Evolutionary conservation across 2,329 filamentous ascomycete genomes (phyloP), one percentile per base, ranked within the genome.

Genomic region (Coleophoma eucalyptorum): DNA sequence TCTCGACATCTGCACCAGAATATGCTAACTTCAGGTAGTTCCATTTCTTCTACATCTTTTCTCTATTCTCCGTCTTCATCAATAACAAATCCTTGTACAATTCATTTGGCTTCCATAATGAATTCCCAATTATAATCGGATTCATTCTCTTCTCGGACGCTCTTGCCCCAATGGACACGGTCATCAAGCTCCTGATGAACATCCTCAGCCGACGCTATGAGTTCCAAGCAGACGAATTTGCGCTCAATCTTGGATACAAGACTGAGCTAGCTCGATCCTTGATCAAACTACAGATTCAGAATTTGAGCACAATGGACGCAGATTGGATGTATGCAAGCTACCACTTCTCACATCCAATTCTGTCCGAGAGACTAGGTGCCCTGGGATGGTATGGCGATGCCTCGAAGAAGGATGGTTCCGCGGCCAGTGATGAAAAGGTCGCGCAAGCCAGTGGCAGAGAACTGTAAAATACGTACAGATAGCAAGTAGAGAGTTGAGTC

Each of bases 241-340:
- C 93, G 51, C 80, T 86, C 60, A 78, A 85, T 46, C 84, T 97
- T 10, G 94, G 94, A 48, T 97, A 93, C 73, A 83, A 86, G 48
- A 75, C 81, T 43, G 86, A 97, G 69, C 84, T 99, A 48, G 90
- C 92, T 41, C 79, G 83, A 56, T 94, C 90, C 19, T 81, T 99
- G 56, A 91, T 99, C 74, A 97, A 97, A 77, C 87, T 99, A 48
- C 95, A 99, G 73, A 90, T 97, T 65, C 92, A 97, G 76, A 99
- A 99, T 68, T 79, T 99, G 60, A 96, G 90, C 72, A 95, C 90
- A 55, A 97, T 99, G 93, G 94, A 99, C 64, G 94, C 94, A 26
- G 95, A 99, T 72, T 96, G 89, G 88, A 84, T 97, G 81, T 99
- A 96, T 71, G 94, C 94, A 49, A 95, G 87, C 72, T 99, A 97